phyloP scores from a whole-genome alignment of 2,329 filamentous ascomycete species.

The Raffaelea albimanens region DNA sequence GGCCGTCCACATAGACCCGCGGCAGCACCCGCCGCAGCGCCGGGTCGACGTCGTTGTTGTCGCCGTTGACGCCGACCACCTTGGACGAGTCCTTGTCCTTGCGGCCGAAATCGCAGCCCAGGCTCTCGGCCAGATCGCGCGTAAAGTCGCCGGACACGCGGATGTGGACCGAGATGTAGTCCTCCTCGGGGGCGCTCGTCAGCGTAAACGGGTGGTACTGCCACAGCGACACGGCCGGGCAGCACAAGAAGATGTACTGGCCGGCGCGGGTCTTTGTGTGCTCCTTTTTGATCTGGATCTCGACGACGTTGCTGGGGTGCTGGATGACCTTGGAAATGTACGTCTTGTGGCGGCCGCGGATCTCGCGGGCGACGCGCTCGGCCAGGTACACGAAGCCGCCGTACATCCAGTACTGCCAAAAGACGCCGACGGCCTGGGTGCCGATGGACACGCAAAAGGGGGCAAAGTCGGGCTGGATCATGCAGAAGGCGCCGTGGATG shows the following conservation, averaged over 20 bases:
- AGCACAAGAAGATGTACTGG: constrained; percentile 85
- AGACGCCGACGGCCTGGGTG: constrained; percentile 60
- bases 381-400: constrained; percentile 70
- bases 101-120: constrained; percentile 68
- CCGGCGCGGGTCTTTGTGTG: constrained; percentile 72
- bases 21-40: constrained; percentile 65
- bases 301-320: constrained; percentile 79
- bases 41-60: constrained; percentile 54
- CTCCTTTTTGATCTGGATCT: constrained; percentile 89
- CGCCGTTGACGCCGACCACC: constrained; percentile 58
- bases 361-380: constrained; percentile 70
- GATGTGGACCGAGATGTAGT: constrained; percentile 82
- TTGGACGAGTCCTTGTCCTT: constrained; percentile 47
- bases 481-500: constrained; percentile 82
- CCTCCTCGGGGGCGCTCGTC: constrained; percentile 79
- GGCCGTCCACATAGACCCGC: constrained; percentile 73
- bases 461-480: constrained; percentile 77
- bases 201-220: constrained; percentile 84
- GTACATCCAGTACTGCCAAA: constrained; percentile 85
- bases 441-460: constrained; percentile 67
- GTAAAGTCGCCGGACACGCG: constrained; percentile 79
- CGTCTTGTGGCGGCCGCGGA: constrained; percentile 73
- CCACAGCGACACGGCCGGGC: constrained; percentile 77
- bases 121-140: constrained; percentile 53
- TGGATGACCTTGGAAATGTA: constrained; percentile 85